Conservation (phyloP, 345 rosid genomes). For the Hevea brasiliensis region DNA sequence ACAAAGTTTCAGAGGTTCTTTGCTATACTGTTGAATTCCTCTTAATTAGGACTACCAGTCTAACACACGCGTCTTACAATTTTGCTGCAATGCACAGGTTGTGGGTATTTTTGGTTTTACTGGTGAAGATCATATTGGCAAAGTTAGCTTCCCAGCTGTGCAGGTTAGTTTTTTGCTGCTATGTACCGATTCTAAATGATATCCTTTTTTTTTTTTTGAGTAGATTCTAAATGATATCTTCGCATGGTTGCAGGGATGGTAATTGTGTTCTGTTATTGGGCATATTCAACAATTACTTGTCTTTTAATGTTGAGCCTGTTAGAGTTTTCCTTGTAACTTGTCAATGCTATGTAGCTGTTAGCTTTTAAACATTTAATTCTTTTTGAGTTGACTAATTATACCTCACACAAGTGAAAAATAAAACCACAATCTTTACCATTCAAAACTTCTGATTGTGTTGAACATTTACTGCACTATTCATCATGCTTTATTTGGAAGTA, state of each 20-base stretch:
- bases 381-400: too few relatives aligned
- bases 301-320: background rate
- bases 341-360: background rate
- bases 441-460: background rate
- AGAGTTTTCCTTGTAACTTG: background rate
- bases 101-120: conserved; percentile 87
- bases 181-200: background rate
- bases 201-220: too few relatives aligned
- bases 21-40: background rate
- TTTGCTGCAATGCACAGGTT: conserved; percentile 46
- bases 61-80: background rate
- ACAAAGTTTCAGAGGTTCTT: too few relatives aligned
- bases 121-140: conserved; percentile 95
- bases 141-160: conserved; percentile 88
- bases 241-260: conserved; percentile 6
- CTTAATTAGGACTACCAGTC: background rate
- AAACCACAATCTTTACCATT: too few relatives aligned
- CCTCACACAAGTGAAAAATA: too few relatives aligned
- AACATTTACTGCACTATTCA: background rate
- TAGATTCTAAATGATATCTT: too few relatives aligned
- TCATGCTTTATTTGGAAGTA: background rate
- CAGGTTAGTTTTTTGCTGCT: conserved; percentile 53
- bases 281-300: background rate
- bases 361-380: background rate
- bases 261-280: background rate